These are phyloP conservation scores for Brassica juncea DNA, from an alignment of 345 rosid genomes.

Conservation along the genomic window DNA sequence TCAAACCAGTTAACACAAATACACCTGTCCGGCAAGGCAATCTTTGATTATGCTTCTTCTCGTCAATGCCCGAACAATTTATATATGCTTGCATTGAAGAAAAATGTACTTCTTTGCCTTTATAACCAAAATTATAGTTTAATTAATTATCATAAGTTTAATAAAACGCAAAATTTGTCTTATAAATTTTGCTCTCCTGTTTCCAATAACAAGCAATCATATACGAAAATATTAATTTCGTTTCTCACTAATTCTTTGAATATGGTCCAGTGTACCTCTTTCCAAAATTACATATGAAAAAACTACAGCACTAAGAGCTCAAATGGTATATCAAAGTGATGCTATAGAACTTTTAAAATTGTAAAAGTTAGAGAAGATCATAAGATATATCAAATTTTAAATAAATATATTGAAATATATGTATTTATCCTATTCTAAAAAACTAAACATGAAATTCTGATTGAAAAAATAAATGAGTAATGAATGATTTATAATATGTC, in stretches of 20 bases:
- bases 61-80: not conserved
- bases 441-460: not conserved
- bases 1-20: not conserved
- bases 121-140: not conserved
- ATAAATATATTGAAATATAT: not conserved
- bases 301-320: not conserved
- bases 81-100: not conserved
- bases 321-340: not conserved
- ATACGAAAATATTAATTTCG: not conserved
- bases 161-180: not conserved
- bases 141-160: not conserved
- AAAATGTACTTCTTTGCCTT: constrained; percentile 14
- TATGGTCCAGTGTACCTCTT: not conserved
- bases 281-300: not conserved
- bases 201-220: not conserved
- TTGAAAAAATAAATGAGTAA: not conserved
- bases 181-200: not conserved
- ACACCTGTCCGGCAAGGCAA: not conserved
- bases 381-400: not conserved
- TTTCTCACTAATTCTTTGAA: not conserved
- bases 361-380: not conserved
- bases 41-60: not conserved
- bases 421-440: not conserved
- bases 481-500: not conserved
- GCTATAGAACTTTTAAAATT: not conserved